A percentile compares a stretch with the other conserved stretches of the same genome.
These are phyloP conservation scores for Musa beccarii DNA, from an alignment of 176 grass and related monocot species.

Conservation along the genomic window DNA sequence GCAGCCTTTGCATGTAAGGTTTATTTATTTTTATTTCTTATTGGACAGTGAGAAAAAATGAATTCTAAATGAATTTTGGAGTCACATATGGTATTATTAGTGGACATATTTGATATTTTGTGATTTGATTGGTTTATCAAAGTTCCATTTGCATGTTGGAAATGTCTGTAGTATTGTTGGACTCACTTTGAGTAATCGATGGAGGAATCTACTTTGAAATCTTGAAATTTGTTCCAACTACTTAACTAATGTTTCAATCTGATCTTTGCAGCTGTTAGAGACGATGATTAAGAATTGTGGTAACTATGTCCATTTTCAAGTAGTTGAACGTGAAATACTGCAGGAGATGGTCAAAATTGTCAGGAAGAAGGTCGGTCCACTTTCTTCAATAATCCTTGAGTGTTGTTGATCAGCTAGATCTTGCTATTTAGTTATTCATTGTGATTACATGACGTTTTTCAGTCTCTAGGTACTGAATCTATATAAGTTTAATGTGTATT, in stretches of 20 bases:
- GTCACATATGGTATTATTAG: not conserved
- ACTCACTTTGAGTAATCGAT: not conserved
- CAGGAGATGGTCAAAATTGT: slow-evolving; percentile 78
- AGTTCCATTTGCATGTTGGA: not conserved
- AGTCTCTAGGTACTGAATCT: not conserved
- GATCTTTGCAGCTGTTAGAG: slow-evolving; percentile 54
- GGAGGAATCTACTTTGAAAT: not conserved
- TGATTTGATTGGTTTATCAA: not conserved
- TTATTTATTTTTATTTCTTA: not conserved
- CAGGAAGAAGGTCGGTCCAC: slow-evolving; percentile 50
- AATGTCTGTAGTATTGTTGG: not conserved
- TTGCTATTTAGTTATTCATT: not conserved
- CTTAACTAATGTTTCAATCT: not conserved
- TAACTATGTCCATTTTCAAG: slow-evolving; percentile 66
- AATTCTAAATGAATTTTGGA: not conserved
- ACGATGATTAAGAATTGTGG: slow-evolving; percentile 90
- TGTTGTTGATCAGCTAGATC: not conserved
- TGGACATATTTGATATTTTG: not conserved
- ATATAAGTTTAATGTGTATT: not conserved
- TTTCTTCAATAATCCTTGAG: slow-evolving; percentile 3
- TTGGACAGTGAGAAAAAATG: not conserved
- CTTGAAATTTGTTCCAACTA: not conserved
- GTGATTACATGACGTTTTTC: not conserved
- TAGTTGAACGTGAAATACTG: slow-evolving; percentile 65
- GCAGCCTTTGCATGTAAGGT: not conserved